These are phyloP conservation scores for Serendipita sp. DNA, from an alignment of 768 basidiomycete genomes.

Conservation along the genomic window DNA sequence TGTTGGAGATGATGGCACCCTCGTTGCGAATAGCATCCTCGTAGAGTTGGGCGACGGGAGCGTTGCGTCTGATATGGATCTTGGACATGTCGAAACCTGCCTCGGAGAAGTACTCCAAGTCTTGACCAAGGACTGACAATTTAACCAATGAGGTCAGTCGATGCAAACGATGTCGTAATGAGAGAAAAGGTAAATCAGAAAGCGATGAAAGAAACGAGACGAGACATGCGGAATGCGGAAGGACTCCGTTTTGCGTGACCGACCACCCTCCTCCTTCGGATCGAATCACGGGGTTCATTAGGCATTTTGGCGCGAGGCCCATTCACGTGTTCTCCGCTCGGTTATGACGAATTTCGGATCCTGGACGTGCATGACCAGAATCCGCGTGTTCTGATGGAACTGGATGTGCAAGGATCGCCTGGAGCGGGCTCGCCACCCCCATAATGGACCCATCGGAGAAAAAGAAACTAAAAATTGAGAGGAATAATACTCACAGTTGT, in stretches of 20 bases:
- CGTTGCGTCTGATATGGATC: conserved; percentile 91
- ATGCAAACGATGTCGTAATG: neutral
- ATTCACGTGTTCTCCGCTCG: neutral
- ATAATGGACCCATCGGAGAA: neutral
- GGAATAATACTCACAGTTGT: conserved; percentile 13
- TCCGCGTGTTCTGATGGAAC: conserved; percentile 18
- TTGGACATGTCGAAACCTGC: conserved; percentile 99
- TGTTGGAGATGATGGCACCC: conserved; percentile 92
- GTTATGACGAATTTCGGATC: neutral
- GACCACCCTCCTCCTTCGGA: neutral
- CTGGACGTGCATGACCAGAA: conserved; percentile 7
- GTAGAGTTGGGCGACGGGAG: conserved; percentile 76
- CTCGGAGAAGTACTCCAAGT: conserved; percentile 94
- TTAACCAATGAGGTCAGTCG: neutral
- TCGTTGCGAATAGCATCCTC: conserved; percentile 98
- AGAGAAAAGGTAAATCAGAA: conserved; percentile 10
- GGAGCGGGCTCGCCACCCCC: neutral
- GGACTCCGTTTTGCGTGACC: neutral
- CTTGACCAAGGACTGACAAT: conserved; percentile 66
- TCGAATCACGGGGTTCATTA: neutral
- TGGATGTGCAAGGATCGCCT: conserved; percentile 33
- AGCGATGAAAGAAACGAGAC: no score
- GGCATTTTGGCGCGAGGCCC: neutral
- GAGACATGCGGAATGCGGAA: neutral
- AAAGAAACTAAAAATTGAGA: neutral